Evolutionary conservation across 306 rosid genomes (phyloP), one percentile per base, ranked within the genome.

Genomic region (Begonia loranthoides): DNA sequence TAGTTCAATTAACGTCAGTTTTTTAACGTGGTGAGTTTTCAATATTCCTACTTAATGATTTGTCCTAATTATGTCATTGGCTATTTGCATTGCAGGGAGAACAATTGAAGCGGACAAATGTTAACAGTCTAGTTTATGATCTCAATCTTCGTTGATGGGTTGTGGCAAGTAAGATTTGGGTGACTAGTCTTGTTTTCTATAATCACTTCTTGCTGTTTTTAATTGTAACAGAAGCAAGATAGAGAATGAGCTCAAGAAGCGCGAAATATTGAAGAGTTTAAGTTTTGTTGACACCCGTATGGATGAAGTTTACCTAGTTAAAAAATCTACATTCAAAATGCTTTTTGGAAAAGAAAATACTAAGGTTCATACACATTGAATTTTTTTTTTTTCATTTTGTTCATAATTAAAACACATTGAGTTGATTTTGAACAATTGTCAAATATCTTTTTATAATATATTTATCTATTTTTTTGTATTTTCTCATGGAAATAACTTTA

Each of bases 271-370:
- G 19, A 73, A 56, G 74, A 54, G 54, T n/a, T 93, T 83, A 28
- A 28, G 36, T 28, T 28, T 3, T 28, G 2, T 28, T 28, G 36
- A 28, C 36, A 28, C 36, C 36, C 36, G 36, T 28, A 1, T 28
- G 36, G 36, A 28, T 28, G 36, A 78, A 66, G 75, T 85, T 50
- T 89, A 77, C 75, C 68, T 84, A 49, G 68, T 67, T 10, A 83
- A 72, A 74, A 73, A 73, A 19, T 66, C 79, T 10, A 73, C 67
- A 73, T 60, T 70, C 36, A 66, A 66, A 19, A 70, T 56, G 59
- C 44, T 46, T 48, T 60, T 68, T 47, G 83, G 86, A 55, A 83
- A 90, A 79, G 95, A 83, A 69, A 83, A 76, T 73, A 51, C 70
- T 6, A 83, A 83, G 99, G 96, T 88, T 62, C 36, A 54, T 49